phyloP scores from a whole-genome alignment of 202 grass and related monocot genomes.

The Sporobolus alterniflorus region DNA sequence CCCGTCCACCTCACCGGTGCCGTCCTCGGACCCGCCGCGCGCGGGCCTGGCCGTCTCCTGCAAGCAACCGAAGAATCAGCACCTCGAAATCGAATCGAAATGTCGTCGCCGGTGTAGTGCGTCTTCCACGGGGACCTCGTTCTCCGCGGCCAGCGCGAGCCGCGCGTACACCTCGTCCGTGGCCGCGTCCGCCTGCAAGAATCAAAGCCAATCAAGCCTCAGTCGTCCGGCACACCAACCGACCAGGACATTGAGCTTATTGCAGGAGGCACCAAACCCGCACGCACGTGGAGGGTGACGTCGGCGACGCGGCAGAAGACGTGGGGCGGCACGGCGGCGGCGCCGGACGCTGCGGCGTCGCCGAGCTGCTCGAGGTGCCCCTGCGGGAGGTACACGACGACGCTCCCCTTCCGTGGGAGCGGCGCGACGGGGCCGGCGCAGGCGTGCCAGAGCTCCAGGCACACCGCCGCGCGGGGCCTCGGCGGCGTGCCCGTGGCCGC shows the following conservation, averaged over 20 bases:
- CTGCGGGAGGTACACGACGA: slow-evolving; percentile 92
- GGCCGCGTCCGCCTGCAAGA: slow-evolving; percentile 76
- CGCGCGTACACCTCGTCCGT: slow-evolving; percentile 87
- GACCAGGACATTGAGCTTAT: slow-evolving; percentile 4
- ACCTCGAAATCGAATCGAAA: too few species aligned
- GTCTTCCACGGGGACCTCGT: slow-evolving; percentile 40
- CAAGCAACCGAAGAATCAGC: too few species aligned
- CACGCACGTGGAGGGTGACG: slow-evolving; percentile 73
- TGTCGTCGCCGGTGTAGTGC: too few species aligned
- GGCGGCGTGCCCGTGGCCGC: background rate
- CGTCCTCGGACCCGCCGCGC: slow-evolving; percentile 17
- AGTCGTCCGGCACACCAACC: background rate
- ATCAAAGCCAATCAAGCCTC: background rate
- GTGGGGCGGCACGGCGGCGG: slow-evolving; percentile 48
- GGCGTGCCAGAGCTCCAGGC: slow-evolving; percentile 91
- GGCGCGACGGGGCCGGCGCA: slow-evolving; percentile 78
- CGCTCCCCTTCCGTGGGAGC: slow-evolving; percentile 71
- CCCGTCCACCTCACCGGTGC: slow-evolving; percentile 17
- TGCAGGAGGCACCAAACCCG: background rate
- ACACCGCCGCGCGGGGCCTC: slow-evolving; percentile 36
- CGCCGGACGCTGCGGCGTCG: slow-evolving; percentile 8
- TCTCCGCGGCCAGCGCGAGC: slow-evolving; percentile 60
- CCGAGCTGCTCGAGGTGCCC: slow-evolving; percentile 84
- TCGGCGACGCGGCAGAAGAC: slow-evolving; percentile 87
- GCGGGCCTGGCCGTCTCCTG: background rate